A percentile compares a stretch with the other conserved stretches of the same genome.
phyloP scores from a whole-genome alignment of 768 basidiomycete genomes.

The Heimioporus sp. region DNA sequence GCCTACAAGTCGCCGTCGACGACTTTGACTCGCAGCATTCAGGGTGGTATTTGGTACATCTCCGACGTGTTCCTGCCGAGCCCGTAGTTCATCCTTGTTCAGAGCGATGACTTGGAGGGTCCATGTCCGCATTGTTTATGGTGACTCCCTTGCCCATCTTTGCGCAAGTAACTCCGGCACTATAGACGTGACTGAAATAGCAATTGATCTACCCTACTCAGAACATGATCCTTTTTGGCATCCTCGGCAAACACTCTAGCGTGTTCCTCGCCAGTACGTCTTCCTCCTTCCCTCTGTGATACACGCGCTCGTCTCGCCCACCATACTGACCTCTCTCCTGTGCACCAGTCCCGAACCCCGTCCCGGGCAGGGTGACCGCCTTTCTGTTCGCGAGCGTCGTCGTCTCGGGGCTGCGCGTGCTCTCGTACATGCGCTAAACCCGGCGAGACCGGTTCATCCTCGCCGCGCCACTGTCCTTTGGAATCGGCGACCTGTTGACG shows the following conservation, averaged over 20 bases:
- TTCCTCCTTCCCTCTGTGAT: neutral
- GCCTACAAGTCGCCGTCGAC: slow-evolving; percentile 65
- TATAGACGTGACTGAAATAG: neutral
- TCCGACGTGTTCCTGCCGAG: too few relatives aligned
- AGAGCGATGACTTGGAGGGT: slow-evolving; percentile 81
- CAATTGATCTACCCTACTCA: slow-evolving; percentile 21
- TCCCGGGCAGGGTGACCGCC: slow-evolving; percentile 83
- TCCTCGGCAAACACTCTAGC: slow-evolving; percentile 80
- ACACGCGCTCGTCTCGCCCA: too few relatives aligned
- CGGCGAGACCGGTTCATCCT: slow-evolving; percentile 70
- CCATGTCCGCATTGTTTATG: slow-evolving; percentile 77
- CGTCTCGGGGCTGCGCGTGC: slow-evolving; percentile 67
- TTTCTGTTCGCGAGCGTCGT: slow-evolving; percentile 81
- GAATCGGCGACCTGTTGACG: slow-evolving; percentile 69
- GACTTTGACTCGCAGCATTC: slow-evolving; percentile 81
- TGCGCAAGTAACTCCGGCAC: slow-evolving; percentile 45
- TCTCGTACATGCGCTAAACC: slow-evolving; percentile 57
- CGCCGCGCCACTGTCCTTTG: slow-evolving; percentile 65
- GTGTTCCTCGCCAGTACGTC: slow-evolving; percentile 72
- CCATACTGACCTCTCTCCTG: too few relatives aligned
- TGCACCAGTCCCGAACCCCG: slow-evolving; percentile 64
- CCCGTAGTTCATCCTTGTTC: neutral
- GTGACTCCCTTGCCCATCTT: slow-evolving; percentile 79
- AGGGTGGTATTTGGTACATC: slow-evolving; percentile 80
- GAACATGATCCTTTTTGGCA: slow-evolving; percentile 80